A percentile compares a stretch with the other conserved stretches of the same genome.
Evolutionary conservation across 2,329 filamentous ascomycete species (phyloP).

Genomic region (Pochonia chlamydosporia): DNA sequence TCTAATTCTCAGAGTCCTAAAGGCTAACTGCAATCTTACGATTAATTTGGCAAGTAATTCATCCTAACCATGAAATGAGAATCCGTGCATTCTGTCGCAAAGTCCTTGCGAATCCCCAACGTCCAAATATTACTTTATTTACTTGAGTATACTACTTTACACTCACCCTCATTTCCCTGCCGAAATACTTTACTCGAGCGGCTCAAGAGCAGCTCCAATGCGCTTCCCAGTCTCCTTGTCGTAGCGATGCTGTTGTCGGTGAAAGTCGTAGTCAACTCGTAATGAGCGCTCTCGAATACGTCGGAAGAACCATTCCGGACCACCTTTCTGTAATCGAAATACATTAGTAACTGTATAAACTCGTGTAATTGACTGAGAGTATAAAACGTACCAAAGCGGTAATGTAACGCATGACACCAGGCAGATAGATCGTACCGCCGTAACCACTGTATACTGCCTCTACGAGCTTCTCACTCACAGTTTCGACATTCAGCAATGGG

Average conservation of each 20-base stretch:
- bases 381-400: conserved; percentile 19
- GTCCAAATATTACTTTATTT: not conserved
- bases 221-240: conserved; percentile 2
- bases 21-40: too few species aligned
- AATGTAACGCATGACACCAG: conserved; percentile 20
- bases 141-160: not conserved
- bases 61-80: too few species aligned
- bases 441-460: conserved; percentile 23
- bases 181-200: not conserved
- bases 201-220: not conserved
- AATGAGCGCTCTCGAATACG: conserved; percentile 10
- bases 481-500: conserved; percentile 26
- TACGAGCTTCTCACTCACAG: conserved; percentile 22
- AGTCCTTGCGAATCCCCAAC: too few species aligned
- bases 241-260: conserved; percentile 5
- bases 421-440: conserved; percentile 23
- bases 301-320: conserved; percentile 15
- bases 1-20: too few species aligned
- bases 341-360: not conserved
- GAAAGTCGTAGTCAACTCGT: conserved; percentile 3
- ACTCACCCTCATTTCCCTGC: not conserved
- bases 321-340: conserved; percentile 9
- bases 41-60: too few species aligned
- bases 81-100: too few species aligned
- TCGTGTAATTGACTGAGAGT: not conserved